Evolutionary conservation across 2,329 filamentous ascomycete species (phyloP), one percentile per base, ranked within the genome.

Genomic region (Blastomyces emzantsi): DNA sequence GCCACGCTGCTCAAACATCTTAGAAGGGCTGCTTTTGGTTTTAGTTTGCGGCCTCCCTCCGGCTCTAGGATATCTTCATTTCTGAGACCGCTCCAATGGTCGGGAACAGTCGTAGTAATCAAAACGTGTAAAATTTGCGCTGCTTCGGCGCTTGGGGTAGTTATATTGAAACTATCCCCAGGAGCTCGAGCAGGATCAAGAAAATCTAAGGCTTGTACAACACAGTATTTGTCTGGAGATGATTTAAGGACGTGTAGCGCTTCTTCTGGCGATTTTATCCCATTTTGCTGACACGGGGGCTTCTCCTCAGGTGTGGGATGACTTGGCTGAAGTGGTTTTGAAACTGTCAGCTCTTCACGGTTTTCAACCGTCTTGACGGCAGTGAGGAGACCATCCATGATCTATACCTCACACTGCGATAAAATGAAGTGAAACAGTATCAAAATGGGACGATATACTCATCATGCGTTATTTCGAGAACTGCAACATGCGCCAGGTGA

Each of bases 81-180:
- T 47, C 79, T 76, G 19, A 93, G 71, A 9, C 85, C 70, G 2
- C 80, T 72, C 93, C 94, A 97, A 75, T 93, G 96, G 71, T 92
- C 90, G 1, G 90, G 89, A 8, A 91, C 79, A 33, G 89, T 92
- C 41, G 87, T 84, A 19, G 83, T 87, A 64, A 95, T 85, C 45
- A 99, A 77, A 2, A 85, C 78, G 71, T 92, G 87, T 61, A 93
- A 80, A 41, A 97, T 84, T 69, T 92, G 89, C 25, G 90, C 86
- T 63, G 86, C 84, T 65, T 85, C 78, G 1, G 92, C 87, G 41
- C 83, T 83, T 3, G 90, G 87, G 2, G 79, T 74, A 55, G 81
- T 79, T 60, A 93, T 81, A 68, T 83, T 82, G 70, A 88, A 85
- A 15, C 66, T 64, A 28, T 66, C 64, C 55, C 72, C 59, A 17